Evolutionary conservation across 257 asterid species (phyloP), one percentile per base, ranked within the genome.

Genomic region (Lithospermum erythrorhizon): DNA sequence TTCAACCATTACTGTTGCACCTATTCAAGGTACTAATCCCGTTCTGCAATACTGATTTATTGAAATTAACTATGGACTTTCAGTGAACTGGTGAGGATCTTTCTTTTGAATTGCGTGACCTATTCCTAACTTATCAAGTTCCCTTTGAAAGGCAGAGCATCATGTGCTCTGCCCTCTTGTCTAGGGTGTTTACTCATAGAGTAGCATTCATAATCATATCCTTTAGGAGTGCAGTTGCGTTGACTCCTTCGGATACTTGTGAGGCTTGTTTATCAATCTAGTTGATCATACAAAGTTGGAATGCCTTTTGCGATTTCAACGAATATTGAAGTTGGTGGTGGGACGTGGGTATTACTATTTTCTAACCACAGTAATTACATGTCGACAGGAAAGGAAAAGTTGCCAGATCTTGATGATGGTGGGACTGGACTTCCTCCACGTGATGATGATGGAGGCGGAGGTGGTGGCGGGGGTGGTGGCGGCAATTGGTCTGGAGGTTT

Each of bases 361-460:
- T 6, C 8, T 63, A 60, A 52, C 25, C 58, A 21, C 22, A 65
- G 55, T 22, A 54, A 53, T 22, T 3, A 41, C 20, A 55, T 61
- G 24, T 48, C 71, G 69, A 14, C 82, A 84, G 95, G 94, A 37
- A 82, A 84, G 75, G 95, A 87, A 55, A 82, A 87, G 72, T 86
- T 95, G 69, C 97, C 94, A 10, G 94, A 82, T 3, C 94, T 89
- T 23, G 97, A 89, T 72, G 94, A 89, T 70, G 95, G 95, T 20
- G 97, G 97, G 22, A 21, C 80, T 8, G 97, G 95, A 65, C 68
- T 89, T 63, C 94, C 97, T 21, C 97, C 97, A 6, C 83, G 91
- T 47, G 96, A 86, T 72, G 96, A 88, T 27, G 30, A 27, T 62
- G 94, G 72, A n/a, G n/a, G n/a, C n/a, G n/a, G n/a, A n/a, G n/a